Base-by-base conservation (phyloP, 805 yeast species). In the Metschnikowia gelsemii region DNA sequence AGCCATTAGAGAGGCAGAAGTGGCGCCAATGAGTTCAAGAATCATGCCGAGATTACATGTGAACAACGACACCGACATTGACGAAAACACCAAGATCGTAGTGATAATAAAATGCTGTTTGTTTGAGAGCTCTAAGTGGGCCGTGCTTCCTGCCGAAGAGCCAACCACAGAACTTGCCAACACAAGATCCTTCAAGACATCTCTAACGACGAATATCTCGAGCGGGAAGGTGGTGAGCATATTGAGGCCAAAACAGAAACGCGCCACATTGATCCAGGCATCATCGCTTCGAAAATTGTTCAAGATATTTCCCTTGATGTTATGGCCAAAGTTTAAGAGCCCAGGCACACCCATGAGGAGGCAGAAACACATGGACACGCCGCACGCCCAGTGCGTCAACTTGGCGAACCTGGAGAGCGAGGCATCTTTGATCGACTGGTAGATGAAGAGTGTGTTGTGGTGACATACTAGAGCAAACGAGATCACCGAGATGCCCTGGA, bases 381-480 rank as follows among this genome's bases (percentile, higher is more conserved):
- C 72, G 39, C 96, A 87, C 8, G 95, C 84, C 49, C 85, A 75
- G 59, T 91, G 98, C 1, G 96, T 89, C 19, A 90, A 75, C 29
- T 65, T 71, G 31, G 86, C 74, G 58, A 90, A 90, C 47, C 90
- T 72, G 47, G 80, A 82, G 51, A 88, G 58, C 3, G 95, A 80
- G 5, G 96, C 91, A 16, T 76, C 77, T 49, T 75, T 76, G 56
- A 91, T 73, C 0, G 96, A 87, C 57, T 87, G 87, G 66, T 82
- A 90, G 32, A 90, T 91, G 56, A 90, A 84, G 21, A 91, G 79
- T 0, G 97, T 88, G 59, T 90, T 90, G 61, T 90, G 98, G 58
- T 90, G 98, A 58, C 98, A 90, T 3, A 90, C 97, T 50, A 91
- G 74, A 2, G 98, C 98, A 67, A 90, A 90, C 1, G 96, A 88